Conservation (phyloP, 768 basidiomycete genomes). For the Favolaschia claudopus region DNA sequence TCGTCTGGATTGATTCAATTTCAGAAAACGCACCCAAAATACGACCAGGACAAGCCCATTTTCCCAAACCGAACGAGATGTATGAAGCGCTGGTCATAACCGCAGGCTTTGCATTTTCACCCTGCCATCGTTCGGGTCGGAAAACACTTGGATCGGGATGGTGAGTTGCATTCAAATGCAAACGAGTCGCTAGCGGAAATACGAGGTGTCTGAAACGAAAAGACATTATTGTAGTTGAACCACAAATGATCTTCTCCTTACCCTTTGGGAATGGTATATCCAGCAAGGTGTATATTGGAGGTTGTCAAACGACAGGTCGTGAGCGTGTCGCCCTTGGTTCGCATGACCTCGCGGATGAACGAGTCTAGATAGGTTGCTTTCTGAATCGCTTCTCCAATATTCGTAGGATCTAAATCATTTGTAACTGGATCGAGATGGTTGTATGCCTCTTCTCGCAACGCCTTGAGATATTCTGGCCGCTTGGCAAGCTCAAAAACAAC, state of each 20-base stretch:
- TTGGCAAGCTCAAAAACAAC: constrained; percentile 39
- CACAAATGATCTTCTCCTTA: background rate
- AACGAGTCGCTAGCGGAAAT: constrained; percentile 37
- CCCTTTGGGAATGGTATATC: constrained; percentile 41
- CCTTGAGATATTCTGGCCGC: constrained; percentile 37
- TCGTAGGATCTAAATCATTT: constrained; percentile 27
- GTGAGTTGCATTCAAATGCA: constrained; percentile 32
- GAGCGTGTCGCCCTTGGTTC: constrained; percentile 44
- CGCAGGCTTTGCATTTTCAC: constrained; percentile 33
- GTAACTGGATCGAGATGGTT: constrained; percentile 26
- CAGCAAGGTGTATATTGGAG: constrained; percentile 29
- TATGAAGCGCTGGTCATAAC: constrained; percentile 38
- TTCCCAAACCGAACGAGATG: constrained; percentile 41
- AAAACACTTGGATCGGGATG: constrained; percentile 37
- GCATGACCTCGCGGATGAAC: constrained; percentile 46
- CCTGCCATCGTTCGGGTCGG: constrained; percentile 39
- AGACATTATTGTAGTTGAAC: background rate
- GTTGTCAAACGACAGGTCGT: constrained; percentile 37
- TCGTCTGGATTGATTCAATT: background rate
- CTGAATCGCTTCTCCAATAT: constrained; percentile 36
- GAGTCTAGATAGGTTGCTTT: constrained; percentile 38
- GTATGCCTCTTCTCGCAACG: constrained; percentile 36
- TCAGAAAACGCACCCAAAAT: constrained; percentile 34
- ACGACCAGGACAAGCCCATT: constrained; percentile 45
- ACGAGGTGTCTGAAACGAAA: constrained; percentile 34